Evolutionary conservation across 805 yeast species (phyloP), one percentile per base, ranked within the genome.

Genomic region (Yarrowia phangngaensis): DNA sequence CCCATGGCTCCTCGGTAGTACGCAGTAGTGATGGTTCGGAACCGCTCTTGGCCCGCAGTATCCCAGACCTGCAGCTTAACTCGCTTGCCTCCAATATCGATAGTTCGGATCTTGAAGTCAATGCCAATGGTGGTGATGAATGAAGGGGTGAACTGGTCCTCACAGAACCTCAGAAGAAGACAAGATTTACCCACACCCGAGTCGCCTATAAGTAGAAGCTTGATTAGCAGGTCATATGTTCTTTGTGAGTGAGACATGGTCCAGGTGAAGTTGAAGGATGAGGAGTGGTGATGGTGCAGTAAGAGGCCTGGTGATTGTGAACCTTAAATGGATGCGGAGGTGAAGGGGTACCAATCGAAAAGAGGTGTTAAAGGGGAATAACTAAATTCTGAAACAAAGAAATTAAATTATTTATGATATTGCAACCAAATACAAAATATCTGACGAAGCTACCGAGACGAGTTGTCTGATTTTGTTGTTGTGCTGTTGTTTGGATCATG

Each of bases 1-100:
- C 98, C 98, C 71, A 92, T 96, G 13, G 97, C 97, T 43, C 97
- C 97, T 70, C 98, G 84, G 73, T 92, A 92, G 70, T 92, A 92
- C 12, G 97, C 90, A 3, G 97, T 87, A 13, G 98, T 90, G 70
- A 90, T 92, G 43, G 97, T 92, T 74, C 96, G 82, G 73, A 90
- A 90, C 59, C 97, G 75, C 70, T 90, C 98, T 73, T 90, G 98
- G 45, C 98, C 98, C 14, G 98, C 98, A 52, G 98, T 90, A 66
- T 90, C 98, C 98, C 98, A 90, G 33, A 90, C 84, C 67, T 92
- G 98, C 64, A 90, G 76, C 70, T 92, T 92, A 68, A 92, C 84
- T 56, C 83, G 83, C 68, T 85, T 84, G 48, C 95, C 96, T 55
- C 90, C 90, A 56, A 89, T 76, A 59, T 90, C 97, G 58, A 89